Evolutionary conservation across 106 monocot genomes (phyloP), one percentile per base, ranked within the genome.

Genomic region (Dendrobium catenatum): DNA sequence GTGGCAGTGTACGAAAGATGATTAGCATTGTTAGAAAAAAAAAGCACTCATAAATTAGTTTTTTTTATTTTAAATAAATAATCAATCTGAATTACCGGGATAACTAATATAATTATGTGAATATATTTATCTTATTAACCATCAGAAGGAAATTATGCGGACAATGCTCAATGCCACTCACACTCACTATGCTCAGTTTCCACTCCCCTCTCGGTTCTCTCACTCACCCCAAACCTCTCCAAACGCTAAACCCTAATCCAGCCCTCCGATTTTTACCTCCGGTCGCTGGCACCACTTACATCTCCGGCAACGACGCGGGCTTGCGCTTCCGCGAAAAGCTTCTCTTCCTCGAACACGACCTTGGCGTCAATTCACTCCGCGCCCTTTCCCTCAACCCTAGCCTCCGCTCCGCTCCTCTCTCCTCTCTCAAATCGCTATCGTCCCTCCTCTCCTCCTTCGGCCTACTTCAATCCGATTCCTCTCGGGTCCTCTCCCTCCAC

Each of bases 311-410:
- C 49, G 91, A 89, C 83, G 42, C 87, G 24, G 93, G 93, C 54
- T 29, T 90, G 19, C 79, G 46, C 54, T 93, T 93, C 86, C 93
- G 90, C 33, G 86, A 82, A 76, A 93, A 93, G 85, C 79, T 93
- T 70, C 79, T 86, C 29, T 91, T 77, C 79, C 82, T 93, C 31
- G 84, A 87, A 67, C 44, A 75, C 42, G 43, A 77, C 81, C 87
- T 93, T 76, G 78, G 82, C 76, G 16, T 93, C 74, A 82, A 91
- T 78, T 66, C 91, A 64, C 26, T 66, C 76, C 40, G 48, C 33
- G 89, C 89, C 73, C 87, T 93, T 74, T 42, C 90, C 47, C 82
- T 75, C 68, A 93, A 93, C 83, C 93, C 93, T 13, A 17, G 68
- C 68, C 84, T 93, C 73, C 93, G 91, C 77, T 86, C 91, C 73